Percentiles rank a stretch among this genome's conserved stretches.
Conservation (phyloP, 768 basidiomycete species). For the Boletus sp. region DNA sequence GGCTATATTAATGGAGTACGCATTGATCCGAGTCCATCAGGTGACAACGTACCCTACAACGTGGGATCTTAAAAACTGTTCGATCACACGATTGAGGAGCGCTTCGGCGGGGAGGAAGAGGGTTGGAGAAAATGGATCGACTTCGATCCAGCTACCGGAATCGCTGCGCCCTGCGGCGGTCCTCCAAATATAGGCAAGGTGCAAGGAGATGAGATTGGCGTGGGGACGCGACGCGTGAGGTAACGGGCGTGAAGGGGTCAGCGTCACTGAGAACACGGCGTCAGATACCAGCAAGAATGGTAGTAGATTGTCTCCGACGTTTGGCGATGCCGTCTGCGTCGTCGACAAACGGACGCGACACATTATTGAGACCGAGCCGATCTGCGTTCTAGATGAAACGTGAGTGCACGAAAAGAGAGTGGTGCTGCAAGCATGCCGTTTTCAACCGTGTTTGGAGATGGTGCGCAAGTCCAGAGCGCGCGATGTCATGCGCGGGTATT, state of each 20-base stretch:
- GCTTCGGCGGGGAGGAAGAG: constrained; percentile 55
- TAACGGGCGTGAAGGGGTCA: constrained; percentile 39
- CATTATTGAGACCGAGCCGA: constrained; percentile 53
- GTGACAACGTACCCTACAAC: constrained; percentile 50
- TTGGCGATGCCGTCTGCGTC: constrained; percentile 41
- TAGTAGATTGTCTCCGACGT: constrained; percentile 31
- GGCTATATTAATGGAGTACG: constrained; percentile 39
- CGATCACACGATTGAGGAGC: constrained; percentile 50
- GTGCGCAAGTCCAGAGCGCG: constrained; percentile 47
- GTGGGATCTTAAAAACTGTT: constrained; percentile 56
- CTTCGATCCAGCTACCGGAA: constrained; percentile 31
- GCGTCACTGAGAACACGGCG: constrained; percentile 34
- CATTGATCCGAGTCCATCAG: constrained; percentile 7
- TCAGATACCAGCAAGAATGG: constrained; percentile 6
- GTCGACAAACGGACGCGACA: constrained; percentile 55
- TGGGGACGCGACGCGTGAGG: constrained; percentile 27
- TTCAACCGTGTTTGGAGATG: constrained; percentile 53
- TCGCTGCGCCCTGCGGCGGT: constrained; percentile 11
- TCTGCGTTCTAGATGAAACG: constrained; percentile 49
- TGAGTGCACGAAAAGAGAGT: constrained; percentile 11
- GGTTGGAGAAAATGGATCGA: constrained; percentile 50
- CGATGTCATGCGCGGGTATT: constrained; percentile 41
- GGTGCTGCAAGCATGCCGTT: constrained; percentile 35
- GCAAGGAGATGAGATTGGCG: constrained; percentile 35
- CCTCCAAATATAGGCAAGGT: constrained; percentile 44